Evolutionary conservation across 1,139 yeast genomes (phyloP).

Genomic region (Insectozyma bohioensis): DNA sequence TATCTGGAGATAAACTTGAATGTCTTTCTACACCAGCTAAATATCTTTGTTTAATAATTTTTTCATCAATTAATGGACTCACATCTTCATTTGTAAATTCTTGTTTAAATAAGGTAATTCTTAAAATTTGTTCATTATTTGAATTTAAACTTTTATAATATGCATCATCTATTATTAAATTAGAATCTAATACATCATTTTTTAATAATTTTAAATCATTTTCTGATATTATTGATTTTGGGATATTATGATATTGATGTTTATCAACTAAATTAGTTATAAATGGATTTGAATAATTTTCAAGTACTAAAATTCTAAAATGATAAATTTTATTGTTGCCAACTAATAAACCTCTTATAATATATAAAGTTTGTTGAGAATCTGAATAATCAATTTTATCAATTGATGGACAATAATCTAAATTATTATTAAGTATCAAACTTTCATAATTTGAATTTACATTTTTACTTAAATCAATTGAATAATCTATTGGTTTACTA

Average conservation of each 20-base stretch:
- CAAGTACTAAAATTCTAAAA: constrained; percentile 32
- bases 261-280: constrained; percentile 22
- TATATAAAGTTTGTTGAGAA: constrained; percentile 23
- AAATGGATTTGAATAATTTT: constrained; percentile 25
- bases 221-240: constrained; percentile 22
- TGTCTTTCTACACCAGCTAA: constrained; percentile 28
- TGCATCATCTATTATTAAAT: constrained; percentile 33
- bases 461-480: constrained; percentile 26
- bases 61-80: constrained; percentile 25
- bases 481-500: constrained; percentile 35
- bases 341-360: constrained; percentile 35
- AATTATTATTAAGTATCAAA: constrained; percentile 33
- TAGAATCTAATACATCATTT: constrained; percentile 12
- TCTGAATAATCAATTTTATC: constrained; percentile 22
- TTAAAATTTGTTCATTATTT: constrained; percentile 27
- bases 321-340: constrained; percentile 22
- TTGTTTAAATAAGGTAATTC: constrained; percentile 31
- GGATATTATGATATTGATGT: constrained; percentile 38
- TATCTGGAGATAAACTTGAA: constrained; percentile 28
- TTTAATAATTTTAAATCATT: constrained; percentile 24
- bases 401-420: constrained; percentile 31
- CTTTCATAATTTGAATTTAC: constrained; percentile 19
- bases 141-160: constrained; percentile 30
- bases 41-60: constrained; percentile 30
- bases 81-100: constrained; percentile 33